Base-by-base conservation (phyloP, 2,329 filamentous ascomycete species). In the Calonectria multiphialidica region DNA sequence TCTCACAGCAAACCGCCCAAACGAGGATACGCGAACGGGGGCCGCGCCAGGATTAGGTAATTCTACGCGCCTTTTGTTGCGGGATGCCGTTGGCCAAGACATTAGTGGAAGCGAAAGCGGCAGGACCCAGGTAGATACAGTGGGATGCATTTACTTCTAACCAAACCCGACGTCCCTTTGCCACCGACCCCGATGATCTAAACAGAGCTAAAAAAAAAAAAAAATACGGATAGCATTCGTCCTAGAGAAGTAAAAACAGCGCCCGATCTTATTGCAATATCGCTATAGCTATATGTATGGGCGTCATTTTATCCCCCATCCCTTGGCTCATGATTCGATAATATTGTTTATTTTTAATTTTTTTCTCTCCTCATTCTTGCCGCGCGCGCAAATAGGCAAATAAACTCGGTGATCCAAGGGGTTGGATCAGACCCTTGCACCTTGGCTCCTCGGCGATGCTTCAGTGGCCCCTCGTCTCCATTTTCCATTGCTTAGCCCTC, bases 21-120 rank as follows among this genome's bases (percentile, higher is more conserved):
- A 47, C 44, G 44, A 47, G 44, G n/a, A 12, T 47, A 13, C 21
- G 53, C 16, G 61, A 33, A 69, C 40, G 49, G 50, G 66, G 66
- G 25, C 33, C 13, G 28, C 16, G 21, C n/a, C 44, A 30, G 30
- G 59, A 65, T 65, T 65, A 49, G 62, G 62, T 69, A 50, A 64
- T 64, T 59, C 33, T 30, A 21, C 53, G 37, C 21, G 1, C 35
- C 21, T 35, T 40, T 15, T 37, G 53, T 40, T 30, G 33, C 35
- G 35, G 33, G 35, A 40, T 59, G 33, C 13, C 23, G 53, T 25
- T 18, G 53, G 53, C 53, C 53, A 59, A 59, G 53, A 40, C 53
- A 13, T 40, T 59, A 59, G 53, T 23, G 53, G 33, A 21, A 59
- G 35, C 53, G 53, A 40, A 59, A 59, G 40, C 35, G 33, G 53